Evolutionary conservation across 257 asterid species (phyloP).

Genomic region (Perilla frutescens): DNA sequence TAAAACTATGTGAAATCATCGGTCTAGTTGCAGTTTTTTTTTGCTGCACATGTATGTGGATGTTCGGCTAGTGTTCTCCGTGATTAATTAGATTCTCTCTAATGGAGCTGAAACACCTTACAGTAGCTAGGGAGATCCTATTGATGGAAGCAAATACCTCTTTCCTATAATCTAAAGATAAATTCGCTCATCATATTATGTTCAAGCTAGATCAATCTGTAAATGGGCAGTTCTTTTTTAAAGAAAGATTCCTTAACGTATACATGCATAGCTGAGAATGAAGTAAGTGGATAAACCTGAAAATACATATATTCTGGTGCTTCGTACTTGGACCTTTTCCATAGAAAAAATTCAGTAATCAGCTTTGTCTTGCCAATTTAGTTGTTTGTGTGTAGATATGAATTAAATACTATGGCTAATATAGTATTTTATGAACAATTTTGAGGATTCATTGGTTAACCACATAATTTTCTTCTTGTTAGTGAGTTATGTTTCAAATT

Average conservation of each 20-base stretch:
- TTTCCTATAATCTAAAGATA: neutral
- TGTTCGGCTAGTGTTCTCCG: neutral
- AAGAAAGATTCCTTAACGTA: neutral
- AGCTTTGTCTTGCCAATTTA: constrained; percentile 2
- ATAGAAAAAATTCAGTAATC: neutral
- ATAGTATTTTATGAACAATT: constrained; percentile 10
- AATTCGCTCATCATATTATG: constrained; percentile 11
- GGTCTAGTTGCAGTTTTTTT: neutral
- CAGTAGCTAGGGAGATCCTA: constrained; percentile 1
- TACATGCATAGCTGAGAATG: neutral
- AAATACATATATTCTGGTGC: constrained; percentile 6
- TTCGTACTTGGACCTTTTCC: constrained; percentile 4
- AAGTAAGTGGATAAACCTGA: neutral
- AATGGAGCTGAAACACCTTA: constrained; percentile 3
- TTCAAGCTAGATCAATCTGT: constrained; percentile 11
- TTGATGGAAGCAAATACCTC: neutral
- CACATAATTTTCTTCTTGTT: constrained; percentile 22
- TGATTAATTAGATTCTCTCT: neutral
- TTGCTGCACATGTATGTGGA: neutral
- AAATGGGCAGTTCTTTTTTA: neutral
- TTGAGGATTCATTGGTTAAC: constrained; percentile 22
- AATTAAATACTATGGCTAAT: neutral
- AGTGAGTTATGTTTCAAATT: constrained; percentile 28
- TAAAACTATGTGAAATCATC: constrained; percentile 2
- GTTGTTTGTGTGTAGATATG: neutral